Base-by-base conservation (phyloP, 2,329 filamentous ascomycete genomes). In the Ophiostoma sp. region DNA sequence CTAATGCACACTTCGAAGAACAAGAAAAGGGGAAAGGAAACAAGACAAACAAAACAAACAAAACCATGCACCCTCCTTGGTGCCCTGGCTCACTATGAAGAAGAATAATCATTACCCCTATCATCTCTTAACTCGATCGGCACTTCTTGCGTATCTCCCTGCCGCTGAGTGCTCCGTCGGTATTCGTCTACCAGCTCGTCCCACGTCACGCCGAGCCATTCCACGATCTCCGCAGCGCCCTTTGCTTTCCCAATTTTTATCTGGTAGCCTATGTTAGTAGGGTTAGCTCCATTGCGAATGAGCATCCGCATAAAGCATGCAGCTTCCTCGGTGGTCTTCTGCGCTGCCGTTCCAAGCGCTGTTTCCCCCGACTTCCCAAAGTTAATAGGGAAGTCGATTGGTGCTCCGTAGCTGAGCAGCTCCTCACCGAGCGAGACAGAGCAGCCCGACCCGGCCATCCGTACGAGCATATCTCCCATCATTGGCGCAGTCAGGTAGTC, bases 291-390 rank as follows among this genome's bases (percentile, higher is more conserved):
- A 55, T 55, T n/a, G 52, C 8, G 52, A 22, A 55, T 55, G 52
- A 55, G 52, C 52, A 55, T 55, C 52, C 52, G 52, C 52, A 55
- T 28, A 3, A 55, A 55, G 22, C 28, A 55, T 55, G 52, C 52
- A n/a, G 52, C 52, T 55, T 55, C 52, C 52, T 55, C 52, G 22
- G 52, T 55, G 52, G 52, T 55, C 52, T 55, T 55, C 52, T 55
- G 52, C 22, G 52, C 52, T 55, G 52, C 52, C 15, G 52, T 55
- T 25, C 5, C 8, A 55, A 55, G 52, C 22, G 52, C 52, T 55
- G 52, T 55, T 55, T 55, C 28, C 52, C 52, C 52, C 52, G 52
- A 28, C 52, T 11, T 28, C n/a, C 50, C n/a, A 55, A 15, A 55
- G 52, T 55, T 1, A 28, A 55, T 55, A 55, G 52, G 52, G 15